A percentile compares a stretch with the other conserved stretches of the same genome.
phyloP scores from a whole-genome alignment of 345 rosid genomes.

The Hibiscus syriacus region DNA sequence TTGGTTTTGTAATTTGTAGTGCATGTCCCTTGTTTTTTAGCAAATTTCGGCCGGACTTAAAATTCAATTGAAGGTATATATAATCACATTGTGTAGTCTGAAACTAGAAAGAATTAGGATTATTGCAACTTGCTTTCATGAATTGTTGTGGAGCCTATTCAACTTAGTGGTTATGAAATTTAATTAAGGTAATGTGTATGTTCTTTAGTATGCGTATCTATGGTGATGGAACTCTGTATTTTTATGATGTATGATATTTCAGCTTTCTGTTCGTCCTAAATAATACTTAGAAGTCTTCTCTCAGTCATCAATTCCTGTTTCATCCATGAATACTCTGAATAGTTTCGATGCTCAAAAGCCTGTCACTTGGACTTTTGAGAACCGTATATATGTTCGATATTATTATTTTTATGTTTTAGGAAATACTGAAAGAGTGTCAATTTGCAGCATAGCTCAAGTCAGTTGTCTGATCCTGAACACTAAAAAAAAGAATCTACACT shows the following conservation, averaged over 20 bases:
- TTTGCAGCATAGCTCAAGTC: no score
- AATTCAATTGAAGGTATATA: neutral
- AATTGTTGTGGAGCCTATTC: no score
- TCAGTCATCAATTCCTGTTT: neutral
- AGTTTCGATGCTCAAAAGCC: neutral
- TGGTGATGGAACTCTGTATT: neutral
- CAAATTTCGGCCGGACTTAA: neutral
- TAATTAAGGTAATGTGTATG: neutral
- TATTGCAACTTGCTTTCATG: neutral
- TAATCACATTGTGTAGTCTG: neutral
- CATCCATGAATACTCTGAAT: no score
- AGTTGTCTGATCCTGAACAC: no score
- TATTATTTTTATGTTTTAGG: no score
- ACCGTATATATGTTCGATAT: no score
- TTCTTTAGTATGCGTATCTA: neutral
- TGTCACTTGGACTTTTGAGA: neutral
- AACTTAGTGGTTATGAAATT: neutral
- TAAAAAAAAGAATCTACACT: no score
- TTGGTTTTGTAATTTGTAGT: no score
- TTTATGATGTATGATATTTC: neutral
- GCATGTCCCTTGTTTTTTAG: neutral
- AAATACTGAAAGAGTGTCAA: no score
- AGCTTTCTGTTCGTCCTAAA: neutral
- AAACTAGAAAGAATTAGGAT: neutral
- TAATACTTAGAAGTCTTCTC: neutral